A percentile compares a stretch with the other conserved stretches of the same genome.
Conservation (phyloP, 2,329 filamentous ascomycete species). For the Alternaria sp. region DNA sequence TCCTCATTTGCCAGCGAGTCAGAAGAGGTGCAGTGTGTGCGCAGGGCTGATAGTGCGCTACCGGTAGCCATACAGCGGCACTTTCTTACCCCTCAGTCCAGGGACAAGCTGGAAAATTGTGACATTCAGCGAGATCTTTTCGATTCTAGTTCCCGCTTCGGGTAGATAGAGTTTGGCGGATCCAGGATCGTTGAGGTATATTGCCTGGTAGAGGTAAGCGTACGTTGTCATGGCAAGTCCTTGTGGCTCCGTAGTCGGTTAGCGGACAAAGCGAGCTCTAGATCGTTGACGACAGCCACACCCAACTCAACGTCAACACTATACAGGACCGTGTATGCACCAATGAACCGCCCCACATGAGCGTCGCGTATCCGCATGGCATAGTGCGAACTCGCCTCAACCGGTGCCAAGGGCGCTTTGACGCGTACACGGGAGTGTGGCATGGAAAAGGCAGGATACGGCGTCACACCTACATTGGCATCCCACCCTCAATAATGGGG, state of each 20-base stretch:
- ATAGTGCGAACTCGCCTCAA: conserved; percentile 17
- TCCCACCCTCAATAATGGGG: conserved; percentile 17
- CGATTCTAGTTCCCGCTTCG: conserved; percentile 44
- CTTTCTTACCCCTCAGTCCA: conserved; percentile 1
- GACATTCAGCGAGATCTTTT: conserved; percentile 37
- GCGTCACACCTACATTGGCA: conserved; percentile 23
- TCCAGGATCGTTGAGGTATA: conserved; percentile 24
- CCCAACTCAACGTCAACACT: conserved; percentile 34
- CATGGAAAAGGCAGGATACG: conserved; percentile 22
- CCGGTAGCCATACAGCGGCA: conserved; percentile 3
- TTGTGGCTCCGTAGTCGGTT: conserved; percentile 18
- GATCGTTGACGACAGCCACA: conserved; percentile 38
- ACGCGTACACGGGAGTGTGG: conserved; percentile 20
- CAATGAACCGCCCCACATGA: conserved; percentile 25
- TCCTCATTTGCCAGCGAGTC: conserved; percentile 8
- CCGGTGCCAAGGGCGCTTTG: conserved; percentile 11
- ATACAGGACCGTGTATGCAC: conserved; percentile 18
- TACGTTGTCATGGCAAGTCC: conserved; percentile 16
- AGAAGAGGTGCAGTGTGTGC: neutral
- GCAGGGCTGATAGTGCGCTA: conserved; percentile 3
- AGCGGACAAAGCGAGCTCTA: conserved; percentile 13
- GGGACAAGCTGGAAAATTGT: conserved; percentile 13
- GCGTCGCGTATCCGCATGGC: conserved; percentile 23
- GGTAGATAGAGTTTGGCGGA: conserved; percentile 41
- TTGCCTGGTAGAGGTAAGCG: conserved; percentile 20